Evolutionary conservation across 2,329 filamentous ascomycete genomes (phyloP), one percentile per base, ranked within the genome.

Genomic region (Thelonectria olida): DNA sequence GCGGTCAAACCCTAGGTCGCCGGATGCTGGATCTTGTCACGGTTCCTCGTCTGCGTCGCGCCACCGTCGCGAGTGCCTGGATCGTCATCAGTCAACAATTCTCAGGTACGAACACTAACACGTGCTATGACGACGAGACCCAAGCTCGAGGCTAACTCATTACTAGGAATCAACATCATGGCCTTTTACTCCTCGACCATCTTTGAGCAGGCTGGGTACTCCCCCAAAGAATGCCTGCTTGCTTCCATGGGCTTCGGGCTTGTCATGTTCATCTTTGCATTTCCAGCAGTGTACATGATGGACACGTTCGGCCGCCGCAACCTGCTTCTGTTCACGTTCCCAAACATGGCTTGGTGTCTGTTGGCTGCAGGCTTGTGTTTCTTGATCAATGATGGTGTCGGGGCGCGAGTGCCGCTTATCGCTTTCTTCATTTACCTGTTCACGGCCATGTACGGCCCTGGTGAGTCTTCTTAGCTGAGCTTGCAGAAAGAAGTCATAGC

Each of bases 241-340:
- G 83, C 81, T 0, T 85, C 83, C 0, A 82, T 82, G 61, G 84
- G 84, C 0, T 86, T 84, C 49, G 85, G 85, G 2, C 72, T 85
- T 0, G 76, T 85, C 47, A 84, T 80, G 51, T 85, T 85, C 62
- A 48, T 84, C 20, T 85, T 85, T 58, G 83, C 84, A 0, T 80
- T 81, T 44, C 84, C 84, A 0, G 84, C 85, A 0, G 73, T 87
- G 5, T 85, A 78, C 72, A 83, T 83, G 4, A 86, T 86, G 57
- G 84, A 86, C 61, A 81, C 76, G 0, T 83, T 81, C 39, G 84
- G 84, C 1, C 78, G 84, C 1, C 79, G 84, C 3, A 78, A 78
- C 9, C 67, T 86, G 15, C 67, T 81, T 0, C 60, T 75, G 0
- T 52, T 68, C 5, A 76, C 74, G 0, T 75, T 76, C 5, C 74